A percentile compares a stretch with the other conserved stretches of the same genome.
Conservation (phyloP, 306 rosid genomes). For the Luffa acutangula region DNA sequence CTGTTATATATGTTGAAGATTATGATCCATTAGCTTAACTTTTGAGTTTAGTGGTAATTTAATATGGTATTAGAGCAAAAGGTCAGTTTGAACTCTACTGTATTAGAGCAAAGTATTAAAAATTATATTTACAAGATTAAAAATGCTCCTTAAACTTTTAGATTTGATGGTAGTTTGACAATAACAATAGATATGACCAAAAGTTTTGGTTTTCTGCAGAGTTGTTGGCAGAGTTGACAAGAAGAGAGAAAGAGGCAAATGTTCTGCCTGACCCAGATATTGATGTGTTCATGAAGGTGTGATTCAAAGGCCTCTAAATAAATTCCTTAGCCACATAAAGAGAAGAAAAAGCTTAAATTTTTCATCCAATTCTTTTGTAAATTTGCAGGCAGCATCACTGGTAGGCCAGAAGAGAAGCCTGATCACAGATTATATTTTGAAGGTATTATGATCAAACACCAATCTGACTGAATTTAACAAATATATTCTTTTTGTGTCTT, state of each 20-base stretch:
- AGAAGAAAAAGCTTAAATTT: not conserved
- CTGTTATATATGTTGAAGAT: not conserved
- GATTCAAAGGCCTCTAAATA: not conserved
- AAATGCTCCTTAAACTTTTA: not conserved
- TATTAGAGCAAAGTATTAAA: not conserved
- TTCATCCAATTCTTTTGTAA: not conserved
- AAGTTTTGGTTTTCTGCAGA: slow-evolving; percentile 11
- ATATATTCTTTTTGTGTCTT: not conserved
- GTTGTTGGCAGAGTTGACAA: slow-evolving; percentile 28
- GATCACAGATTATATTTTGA: slow-evolving; percentile 12
- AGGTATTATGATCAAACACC: not conserved
- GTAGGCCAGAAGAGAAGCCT: slow-evolving; percentile 12
- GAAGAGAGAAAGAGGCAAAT: slow-evolving; percentile 34
- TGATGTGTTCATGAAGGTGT: slow-evolving; percentile 25
- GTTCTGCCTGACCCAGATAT: slow-evolving; percentile 39
- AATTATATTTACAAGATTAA: not conserved
- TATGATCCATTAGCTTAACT: too few relatives aligned
- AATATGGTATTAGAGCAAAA: not conserved
- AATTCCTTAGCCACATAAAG: not conserved
- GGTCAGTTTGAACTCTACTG: not conserved
- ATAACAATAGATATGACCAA: not conserved
- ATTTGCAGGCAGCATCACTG: slow-evolving; percentile 11
- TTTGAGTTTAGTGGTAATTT: not conserved
- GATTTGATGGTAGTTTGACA: not conserved
- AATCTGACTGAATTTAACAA: not conserved